phyloP scores from a whole-genome alignment of 352 stramenopile genomes.

The Saprolegnia parasitica region DNA sequence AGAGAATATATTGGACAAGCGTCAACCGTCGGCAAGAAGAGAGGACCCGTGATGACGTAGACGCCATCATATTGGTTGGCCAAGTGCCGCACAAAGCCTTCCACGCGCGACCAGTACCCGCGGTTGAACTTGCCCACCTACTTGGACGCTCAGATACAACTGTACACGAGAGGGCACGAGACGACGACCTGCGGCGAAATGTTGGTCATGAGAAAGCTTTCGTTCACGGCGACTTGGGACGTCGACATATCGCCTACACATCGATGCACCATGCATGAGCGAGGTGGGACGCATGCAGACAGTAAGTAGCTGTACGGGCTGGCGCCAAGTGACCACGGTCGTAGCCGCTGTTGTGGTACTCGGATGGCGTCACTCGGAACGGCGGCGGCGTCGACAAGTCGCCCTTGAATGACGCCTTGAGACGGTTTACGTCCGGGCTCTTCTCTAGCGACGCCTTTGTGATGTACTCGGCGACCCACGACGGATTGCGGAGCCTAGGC shows the following conservation, averaged over 20 bases:
- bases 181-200: conserved; percentile 87
- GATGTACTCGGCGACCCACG: conserved; percentile 83
- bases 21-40: conserved; percentile 86
- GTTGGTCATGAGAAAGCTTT: conserved; percentile 96
- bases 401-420: conserved; percentile 84
- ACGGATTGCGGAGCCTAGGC: conserved; percentile 67
- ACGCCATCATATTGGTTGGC: conserved; percentile 68
- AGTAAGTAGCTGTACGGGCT: conserved; percentile 44
- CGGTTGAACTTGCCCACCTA: conserved; percentile 78
- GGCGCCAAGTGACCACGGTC: conserved; percentile 94
- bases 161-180: conserved; percentile 17
- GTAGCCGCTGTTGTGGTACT: conserved; percentile 90
- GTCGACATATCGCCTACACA: conserved; percentile 77
- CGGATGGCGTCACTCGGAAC: conserved; percentile 82
- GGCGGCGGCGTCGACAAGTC: conserved; percentile 61
- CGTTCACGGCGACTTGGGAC: conserved; percentile 79
- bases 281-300: background rate
- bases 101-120: conserved; percentile 80
- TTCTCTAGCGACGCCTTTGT: conserved; percentile 63
- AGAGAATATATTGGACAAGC: too few relatives aligned
- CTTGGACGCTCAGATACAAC: background rate
- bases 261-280: background rate
- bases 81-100: conserved; percentile 82
- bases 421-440: conserved; percentile 63
- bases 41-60: conserved; percentile 90